phyloP scores from a whole-genome alignment of 2,329 filamentous ascomycete genomes.

The Sporothrix schenckii region DNA sequence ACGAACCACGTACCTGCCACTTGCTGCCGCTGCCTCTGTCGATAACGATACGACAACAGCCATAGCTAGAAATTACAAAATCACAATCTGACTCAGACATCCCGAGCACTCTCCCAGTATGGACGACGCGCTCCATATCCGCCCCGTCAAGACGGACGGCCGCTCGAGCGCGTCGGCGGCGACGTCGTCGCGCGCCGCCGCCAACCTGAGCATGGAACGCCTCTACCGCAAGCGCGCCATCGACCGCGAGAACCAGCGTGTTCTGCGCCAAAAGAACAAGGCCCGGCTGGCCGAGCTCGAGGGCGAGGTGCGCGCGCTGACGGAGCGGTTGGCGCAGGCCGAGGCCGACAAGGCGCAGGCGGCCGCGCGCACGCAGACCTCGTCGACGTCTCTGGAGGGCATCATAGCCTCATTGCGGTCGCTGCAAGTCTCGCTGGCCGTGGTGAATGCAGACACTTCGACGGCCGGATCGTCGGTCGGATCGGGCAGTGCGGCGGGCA shows the following conservation, averaged over 20 bases:
- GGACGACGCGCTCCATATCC: conserved; percentile 27
- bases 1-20: background rate
- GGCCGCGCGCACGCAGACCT: conserved; percentile 27
- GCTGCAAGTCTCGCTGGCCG: conserved; percentile 28
- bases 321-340: conserved; percentile 26
- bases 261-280: conserved; percentile 34
- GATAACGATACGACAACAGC: background rate
- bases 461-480: background rate
- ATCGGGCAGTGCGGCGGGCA: background rate
- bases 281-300: conserved; percentile 33
- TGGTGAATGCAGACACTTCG: conserved; percentile 1
- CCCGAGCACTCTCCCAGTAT: background rate
- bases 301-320: conserved; percentile 28
- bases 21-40: too few relatives aligned
- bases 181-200: conserved; percentile 32
- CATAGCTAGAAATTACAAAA: too few relatives aligned
- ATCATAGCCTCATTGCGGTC: conserved; percentile 30
- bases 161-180: conserved; percentile 24
- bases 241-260: conserved; percentile 34
- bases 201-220: conserved; percentile 32
- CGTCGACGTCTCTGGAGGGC: conserved; percentile 24
- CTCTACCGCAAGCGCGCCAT: conserved; percentile 34
- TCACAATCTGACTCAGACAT: too few relatives aligned
- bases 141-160: conserved; percentile 32
- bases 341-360: conserved; percentile 29